A percentile compares a stretch with the other conserved stretches of the same genome.
These are phyloP conservation scores for Russula virescens DNA, from an alignment of 768 basidiomycete species.

Conservation along the genomic window DNA sequence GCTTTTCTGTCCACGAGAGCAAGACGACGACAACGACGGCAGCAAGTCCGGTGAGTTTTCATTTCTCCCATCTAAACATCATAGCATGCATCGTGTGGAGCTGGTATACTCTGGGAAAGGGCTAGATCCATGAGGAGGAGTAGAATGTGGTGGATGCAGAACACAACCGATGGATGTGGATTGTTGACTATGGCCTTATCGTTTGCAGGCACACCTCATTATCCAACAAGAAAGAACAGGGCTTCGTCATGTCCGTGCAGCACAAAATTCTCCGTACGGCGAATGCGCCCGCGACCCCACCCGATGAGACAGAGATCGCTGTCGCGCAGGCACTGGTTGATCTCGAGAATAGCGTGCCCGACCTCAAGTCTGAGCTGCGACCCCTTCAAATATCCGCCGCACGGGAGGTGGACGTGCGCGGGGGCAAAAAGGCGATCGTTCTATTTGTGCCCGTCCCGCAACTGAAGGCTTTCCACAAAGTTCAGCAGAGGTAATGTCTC, in stretches of 20 bases:
- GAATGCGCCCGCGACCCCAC: conserved; percentile 84
- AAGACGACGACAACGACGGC: conserved; percentile 15
- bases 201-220: conserved; percentile 6
- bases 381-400: conserved; percentile 96
- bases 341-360: conserved; percentile 96
- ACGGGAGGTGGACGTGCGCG: conserved; percentile 97
- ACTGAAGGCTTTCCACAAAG: conserved; percentile 97
- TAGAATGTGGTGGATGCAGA: conserved; percentile 18
- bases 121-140: background rate
- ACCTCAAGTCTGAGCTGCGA: conserved; percentile 95
- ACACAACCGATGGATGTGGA: background rate
- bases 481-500: conserved; percentile 78
- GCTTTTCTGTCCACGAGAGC: conserved; percentile 7
- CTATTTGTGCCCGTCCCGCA: conserved; percentile 97
- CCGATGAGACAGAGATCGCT: conserved; percentile 85
- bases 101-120: background rate
- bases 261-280: conserved; percentile 94
- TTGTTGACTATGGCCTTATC: background rate
- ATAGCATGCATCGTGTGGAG: background rate
- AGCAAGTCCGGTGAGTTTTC: conserved; percentile 11
- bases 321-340: conserved; percentile 96
- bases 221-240: background rate
- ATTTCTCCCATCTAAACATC: background rate
- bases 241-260: conserved; percentile 55
- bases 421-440: conserved; percentile 99